Evolutionary conservation across 2,329 filamentous ascomycete genomes (phyloP).

Genomic region (Graphilbum ipis-grandicollis): DNA sequence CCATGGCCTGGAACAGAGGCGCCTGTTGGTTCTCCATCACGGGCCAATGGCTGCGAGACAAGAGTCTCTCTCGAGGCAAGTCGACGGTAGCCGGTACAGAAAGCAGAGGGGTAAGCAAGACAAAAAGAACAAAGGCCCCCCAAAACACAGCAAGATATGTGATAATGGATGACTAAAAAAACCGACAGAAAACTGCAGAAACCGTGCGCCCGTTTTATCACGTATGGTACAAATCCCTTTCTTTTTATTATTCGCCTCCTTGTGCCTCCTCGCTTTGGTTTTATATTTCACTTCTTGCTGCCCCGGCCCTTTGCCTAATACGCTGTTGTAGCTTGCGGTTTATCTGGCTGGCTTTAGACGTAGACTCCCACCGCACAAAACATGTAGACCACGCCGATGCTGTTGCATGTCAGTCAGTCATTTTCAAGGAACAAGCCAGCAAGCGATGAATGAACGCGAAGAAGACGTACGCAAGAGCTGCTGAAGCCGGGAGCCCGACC

Average conservation of each 20-base stretch:
- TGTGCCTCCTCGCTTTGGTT: background rate
- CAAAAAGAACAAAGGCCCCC: background rate
- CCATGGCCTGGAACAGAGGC: slow-evolving; percentile 56
- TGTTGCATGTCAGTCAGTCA: slow-evolving; percentile 18
- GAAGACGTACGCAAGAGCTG: slow-evolving; percentile 74
- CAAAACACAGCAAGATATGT: background rate
- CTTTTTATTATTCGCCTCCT: background rate
- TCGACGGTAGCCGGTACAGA: background rate
- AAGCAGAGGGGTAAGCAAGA: background rate
- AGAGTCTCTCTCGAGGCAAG: too few species aligned
- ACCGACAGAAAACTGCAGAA: background rate
- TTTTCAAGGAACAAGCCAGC: background rate
- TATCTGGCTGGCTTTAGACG: slow-evolving; percentile 38
- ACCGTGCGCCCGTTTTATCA: slow-evolving; percentile 8
- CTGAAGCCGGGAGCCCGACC: slow-evolving; percentile 70
- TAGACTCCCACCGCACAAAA: slow-evolving; percentile 98
- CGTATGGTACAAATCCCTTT: slow-evolving; percentile 21
- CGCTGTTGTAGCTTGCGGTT: too few species aligned
- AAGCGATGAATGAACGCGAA: slow-evolving; percentile 5
- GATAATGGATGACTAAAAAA: background rate
- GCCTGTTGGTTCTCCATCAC: slow-evolving; percentile 8
- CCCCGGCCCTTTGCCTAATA: background rate
- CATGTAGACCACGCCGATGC: slow-evolving; percentile 91
- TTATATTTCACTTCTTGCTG: background rate
- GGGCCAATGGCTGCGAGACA: background rate